Conservation (phyloP, 768 basidiomycete genomes). For the Amanita phalloides region DNA sequence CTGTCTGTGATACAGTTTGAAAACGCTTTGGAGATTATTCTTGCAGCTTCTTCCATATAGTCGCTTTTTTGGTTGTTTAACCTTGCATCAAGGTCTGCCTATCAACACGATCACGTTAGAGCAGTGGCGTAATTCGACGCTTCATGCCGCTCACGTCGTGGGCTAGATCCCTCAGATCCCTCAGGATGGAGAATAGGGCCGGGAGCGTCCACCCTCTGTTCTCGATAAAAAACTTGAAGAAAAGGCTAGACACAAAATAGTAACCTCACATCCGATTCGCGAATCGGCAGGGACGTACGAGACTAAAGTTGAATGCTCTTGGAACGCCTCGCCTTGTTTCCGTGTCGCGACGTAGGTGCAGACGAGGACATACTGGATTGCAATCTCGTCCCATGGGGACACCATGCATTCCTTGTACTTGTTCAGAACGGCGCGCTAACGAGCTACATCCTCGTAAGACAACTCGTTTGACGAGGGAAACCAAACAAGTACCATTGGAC, state of each 20-base stretch:
- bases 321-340: conserved; percentile 64
- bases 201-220: conserved; percentile 85
- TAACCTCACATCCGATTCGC: neutral
- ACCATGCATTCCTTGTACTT: conserved; percentile 54
- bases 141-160: conserved; percentile 46
- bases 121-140: neutral
- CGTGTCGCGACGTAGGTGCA: conserved; percentile 61
- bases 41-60: conserved; percentile 79
- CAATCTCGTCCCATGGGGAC: conserved; percentile 79
- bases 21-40: conserved; percentile 84
- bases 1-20: conserved; percentile 78
- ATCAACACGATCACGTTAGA: neutral
- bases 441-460: conserved; percentile 7
- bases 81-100: conserved; percentile 58
- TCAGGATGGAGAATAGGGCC: conserved; percentile 68
- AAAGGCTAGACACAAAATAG: conserved; percentile 31
- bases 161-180: conserved; percentile 78
- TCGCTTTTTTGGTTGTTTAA: conserved; percentile 46
- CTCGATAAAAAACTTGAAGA: conserved; percentile 69
- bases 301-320: conserved; percentile 66
- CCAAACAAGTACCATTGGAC: conserved; percentile 29
- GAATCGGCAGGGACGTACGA: conserved; percentile 40
- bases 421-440: conserved; percentile 26
- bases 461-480: neutral
- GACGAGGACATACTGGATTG: conserved; percentile 71